Percentiles rank a stretch among this genome's conserved stretches.
Conservation (phyloP, 2,329 filamentous ascomycete genomes). For the Polytolypa hystricis region DNA sequence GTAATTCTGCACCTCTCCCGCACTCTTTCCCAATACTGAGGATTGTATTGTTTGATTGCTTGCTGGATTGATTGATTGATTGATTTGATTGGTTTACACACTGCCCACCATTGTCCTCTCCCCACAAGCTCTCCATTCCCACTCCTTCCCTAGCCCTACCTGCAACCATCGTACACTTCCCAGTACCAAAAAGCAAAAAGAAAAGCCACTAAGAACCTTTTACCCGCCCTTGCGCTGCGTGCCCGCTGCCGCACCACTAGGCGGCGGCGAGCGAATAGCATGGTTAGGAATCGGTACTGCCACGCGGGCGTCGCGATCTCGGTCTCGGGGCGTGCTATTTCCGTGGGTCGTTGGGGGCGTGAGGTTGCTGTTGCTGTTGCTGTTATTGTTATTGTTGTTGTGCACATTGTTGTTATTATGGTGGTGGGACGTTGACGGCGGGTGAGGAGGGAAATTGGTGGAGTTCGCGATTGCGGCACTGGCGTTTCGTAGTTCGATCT, state of each 20-base stretch:
- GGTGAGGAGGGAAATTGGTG: slow-evolving; percentile 2
- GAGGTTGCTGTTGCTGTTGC: neutral
- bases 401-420: neutral
- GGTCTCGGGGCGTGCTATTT: slow-evolving; percentile 7
- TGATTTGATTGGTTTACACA: too few relatives aligned
- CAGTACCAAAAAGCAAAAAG: too few relatives aligned
- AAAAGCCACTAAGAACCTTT: too few relatives aligned
- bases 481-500: slow-evolving; percentile 34
- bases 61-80: too few relatives aligned
- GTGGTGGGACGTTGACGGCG: too few relatives aligned
- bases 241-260: slow-evolving; percentile 16
- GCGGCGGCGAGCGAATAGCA: slow-evolving; percentile 14
- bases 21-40: too few relatives aligned
- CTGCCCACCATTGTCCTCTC: too few relatives aligned
- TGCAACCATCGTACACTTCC: too few relatives aligned
- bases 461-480: slow-evolving; percentile 19
- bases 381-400: neutral
- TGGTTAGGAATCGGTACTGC: slow-evolving; percentile 12
- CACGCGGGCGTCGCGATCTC: slow-evolving; percentile 10
- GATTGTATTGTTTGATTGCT: too few relatives aligned
- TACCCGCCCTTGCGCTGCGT: slow-evolving; percentile 24
- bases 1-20: too few relatives aligned
- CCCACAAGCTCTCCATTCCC: too few relatives aligned
- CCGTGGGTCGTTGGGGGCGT: neutral
- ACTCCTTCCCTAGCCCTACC: too few relatives aligned